Conservation (phyloP, 805 yeast genomes). For the Starmerella ratchasimensis region DNA sequence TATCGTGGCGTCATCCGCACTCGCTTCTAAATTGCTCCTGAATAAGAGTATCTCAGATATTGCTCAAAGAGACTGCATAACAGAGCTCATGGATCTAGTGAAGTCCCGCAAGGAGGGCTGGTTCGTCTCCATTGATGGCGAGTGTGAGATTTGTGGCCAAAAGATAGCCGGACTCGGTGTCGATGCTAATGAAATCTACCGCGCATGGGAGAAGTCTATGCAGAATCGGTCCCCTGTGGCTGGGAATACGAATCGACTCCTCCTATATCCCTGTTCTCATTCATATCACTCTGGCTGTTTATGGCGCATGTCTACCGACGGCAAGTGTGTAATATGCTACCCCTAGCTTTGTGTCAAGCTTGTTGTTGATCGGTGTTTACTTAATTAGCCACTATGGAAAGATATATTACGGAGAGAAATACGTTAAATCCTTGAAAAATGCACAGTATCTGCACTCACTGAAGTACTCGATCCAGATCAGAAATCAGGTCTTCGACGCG, state of each 20-base stretch:
- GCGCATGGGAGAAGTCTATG: constrained; percentile 14
- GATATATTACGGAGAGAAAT: neutral
- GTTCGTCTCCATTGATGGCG: constrained; percentile 37
- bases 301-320: constrained; percentile 3
- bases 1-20: constrained; percentile 3
- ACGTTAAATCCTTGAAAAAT: neutral
- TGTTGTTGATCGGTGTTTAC: too few species aligned
- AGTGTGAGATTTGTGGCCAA: constrained; percentile 68
- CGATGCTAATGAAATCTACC: constrained; percentile 34
- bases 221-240: neutral
- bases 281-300: constrained; percentile 17
- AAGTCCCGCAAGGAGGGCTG: constrained; percentile 44
- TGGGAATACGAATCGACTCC: constrained; percentile 5
- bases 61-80: constrained; percentile 42
- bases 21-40: constrained; percentile 7
- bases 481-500: constrained; percentile 58
- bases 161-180: constrained; percentile 56
- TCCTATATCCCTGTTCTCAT: constrained; percentile 17
- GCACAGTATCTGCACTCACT: constrained; percentile 1
- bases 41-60: constrained; percentile 22
- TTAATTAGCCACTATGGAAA: too few species aligned
- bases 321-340: constrained; percentile 1
- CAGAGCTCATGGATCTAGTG: constrained; percentile 34
- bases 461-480: constrained; percentile 53
- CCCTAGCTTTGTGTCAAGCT: neutral